Conservation (phyloP, 1,139 yeast genomes). For the Saccharomyces hybrid region DNA sequence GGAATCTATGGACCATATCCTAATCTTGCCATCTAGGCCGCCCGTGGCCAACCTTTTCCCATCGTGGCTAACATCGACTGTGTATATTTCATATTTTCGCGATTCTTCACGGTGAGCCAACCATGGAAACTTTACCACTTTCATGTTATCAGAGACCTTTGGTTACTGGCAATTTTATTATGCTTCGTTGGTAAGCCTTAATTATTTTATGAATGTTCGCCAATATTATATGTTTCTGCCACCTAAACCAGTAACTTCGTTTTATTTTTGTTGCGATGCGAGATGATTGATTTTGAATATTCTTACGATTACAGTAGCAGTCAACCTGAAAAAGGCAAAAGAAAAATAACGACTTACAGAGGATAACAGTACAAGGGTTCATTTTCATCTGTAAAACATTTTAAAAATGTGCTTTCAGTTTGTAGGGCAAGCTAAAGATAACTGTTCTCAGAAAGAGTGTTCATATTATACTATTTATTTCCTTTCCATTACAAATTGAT, state of each 20-base stretch:
- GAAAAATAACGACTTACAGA: not conserved
- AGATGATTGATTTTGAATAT: not conserved
- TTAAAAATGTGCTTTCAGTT: not conserved
- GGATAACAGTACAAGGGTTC: not conserved
- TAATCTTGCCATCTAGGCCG: slow-evolving; percentile 87
- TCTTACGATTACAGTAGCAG: not conserved
- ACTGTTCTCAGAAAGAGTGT: not conserved
- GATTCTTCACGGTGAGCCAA: slow-evolving; percentile 71
- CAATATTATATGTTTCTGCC: slow-evolving; percentile 3
- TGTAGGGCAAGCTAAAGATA: not conserved
- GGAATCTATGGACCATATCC: slow-evolving; percentile 77
- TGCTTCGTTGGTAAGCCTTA: not conserved
- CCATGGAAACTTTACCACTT: slow-evolving; percentile 78
- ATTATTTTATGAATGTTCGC: not conserved
- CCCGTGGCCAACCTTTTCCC: slow-evolving; percentile 88
- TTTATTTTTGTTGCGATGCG: not conserved
- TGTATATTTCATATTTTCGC: slow-evolving; percentile 74
- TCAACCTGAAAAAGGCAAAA: not conserved
- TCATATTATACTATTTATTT: not conserved
- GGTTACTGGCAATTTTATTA: not conserved
- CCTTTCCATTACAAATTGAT: not conserved
- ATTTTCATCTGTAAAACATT: not conserved
- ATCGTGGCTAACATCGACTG: slow-evolving; percentile 72
- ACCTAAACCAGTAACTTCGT: not conserved
- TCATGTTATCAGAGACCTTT: slow-evolving; percentile 39